Base-by-base conservation (phyloP, 1,139 yeast species). In the Spathaspora sp. region DNA sequence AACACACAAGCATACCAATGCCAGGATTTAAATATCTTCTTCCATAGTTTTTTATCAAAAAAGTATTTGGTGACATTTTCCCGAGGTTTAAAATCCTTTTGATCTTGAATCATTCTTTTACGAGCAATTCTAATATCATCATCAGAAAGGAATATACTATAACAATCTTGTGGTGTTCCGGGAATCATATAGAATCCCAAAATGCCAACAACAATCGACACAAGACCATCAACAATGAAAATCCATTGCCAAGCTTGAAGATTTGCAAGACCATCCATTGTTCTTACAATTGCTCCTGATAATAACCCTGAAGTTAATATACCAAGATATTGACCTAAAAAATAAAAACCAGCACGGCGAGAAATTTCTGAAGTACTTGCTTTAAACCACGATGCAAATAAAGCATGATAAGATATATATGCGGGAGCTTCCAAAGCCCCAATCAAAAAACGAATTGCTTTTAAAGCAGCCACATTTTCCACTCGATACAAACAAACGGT, bases 221-320 rank as follows among this genome's bases (percentile, higher is more conserved):
- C 70, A 42, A 81, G 61, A 7, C 85, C 86, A 61, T 85, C 89
- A 51, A 85, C 74, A 49, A 86, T 76, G 58, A 82, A 85, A 64
- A 82, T 80, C 89, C 90, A 85, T 65, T 83, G 76, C 90, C 90
- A 85, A 10, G 87, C 82, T 29, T 66, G 73, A 29, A 80, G 65
- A 1, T 87, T 85, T 47, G 63, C 61, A 5, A 60, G 61, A 26
- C 80, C 81, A 46, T 72, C 67, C 55, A 85, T 61, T 20, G 63
- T 56, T 42, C 76, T 64, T 56, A 68, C 79, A 42, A 83, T 78
- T 7, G 83, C 80, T n/a, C 85, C 80, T 44, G 85, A 84, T 29
- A 85, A 65, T 43, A 82, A 74, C 39, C 89, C 88, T 5, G 86
- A 75, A 4, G 87, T 80, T 57, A 84, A 63, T 23, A 78, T 65